phyloP scores from a whole-genome alignment of 306 rosid species.

The Prosopis cineraria region DNA sequence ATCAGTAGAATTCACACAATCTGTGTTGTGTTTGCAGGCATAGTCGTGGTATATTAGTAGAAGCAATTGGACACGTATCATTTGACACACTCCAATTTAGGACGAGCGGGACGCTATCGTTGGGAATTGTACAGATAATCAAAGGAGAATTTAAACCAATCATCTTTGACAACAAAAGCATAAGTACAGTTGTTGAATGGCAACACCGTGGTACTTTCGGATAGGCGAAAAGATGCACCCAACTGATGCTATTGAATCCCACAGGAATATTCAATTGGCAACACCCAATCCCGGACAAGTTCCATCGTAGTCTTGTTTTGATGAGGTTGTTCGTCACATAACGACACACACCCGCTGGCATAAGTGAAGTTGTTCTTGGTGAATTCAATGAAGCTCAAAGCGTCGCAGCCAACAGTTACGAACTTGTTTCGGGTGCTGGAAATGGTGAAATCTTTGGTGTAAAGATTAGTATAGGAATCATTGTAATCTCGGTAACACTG shows the following conservation, averaged over 20 bases:
- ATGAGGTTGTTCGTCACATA: background rate
- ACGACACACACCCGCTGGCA: background rate
- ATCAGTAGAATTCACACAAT: no score
- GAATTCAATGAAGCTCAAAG: background rate
- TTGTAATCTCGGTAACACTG: background rate
- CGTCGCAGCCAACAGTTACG: background rate
- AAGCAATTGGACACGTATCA: background rate
- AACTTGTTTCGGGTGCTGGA: background rate
- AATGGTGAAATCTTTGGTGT: background rate
- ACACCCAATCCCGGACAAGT: background rate
- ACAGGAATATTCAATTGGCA: background rate
- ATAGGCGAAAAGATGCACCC: fast-evolving
- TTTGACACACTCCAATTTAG: slow-evolving; percentile 43
- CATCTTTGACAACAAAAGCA: slow-evolving; percentile 30
- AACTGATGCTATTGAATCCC: background rate
- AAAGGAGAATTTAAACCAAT: slow-evolving; percentile 29
- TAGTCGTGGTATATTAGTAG: background rate
- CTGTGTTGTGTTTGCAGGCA: no score
- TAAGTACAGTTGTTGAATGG: slow-evolving; percentile 39
- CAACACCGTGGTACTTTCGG: background rate
- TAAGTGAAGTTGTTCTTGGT: background rate
- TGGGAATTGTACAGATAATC: background rate
- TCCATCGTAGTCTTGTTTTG: background rate
- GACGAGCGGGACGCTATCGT: background rate
- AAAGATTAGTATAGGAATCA: background rate